Conservation (phyloP, 179 eudicot genomes). For the Spergularia azorica region DNA sequence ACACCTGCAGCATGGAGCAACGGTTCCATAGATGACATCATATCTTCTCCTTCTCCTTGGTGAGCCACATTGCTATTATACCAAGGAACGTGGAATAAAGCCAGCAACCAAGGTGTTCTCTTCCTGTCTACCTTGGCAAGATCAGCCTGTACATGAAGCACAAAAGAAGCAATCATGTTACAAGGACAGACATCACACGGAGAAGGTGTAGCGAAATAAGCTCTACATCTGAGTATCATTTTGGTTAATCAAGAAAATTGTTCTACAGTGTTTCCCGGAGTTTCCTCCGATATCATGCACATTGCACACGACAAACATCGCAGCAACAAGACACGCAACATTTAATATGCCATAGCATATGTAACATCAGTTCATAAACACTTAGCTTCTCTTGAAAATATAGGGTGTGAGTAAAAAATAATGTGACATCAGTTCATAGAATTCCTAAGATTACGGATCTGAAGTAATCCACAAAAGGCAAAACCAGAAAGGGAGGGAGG, state of each 20-base stretch:
- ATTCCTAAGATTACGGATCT: no score
- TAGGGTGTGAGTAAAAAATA: no score
- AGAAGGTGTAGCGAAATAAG: neutral
- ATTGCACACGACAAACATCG: no score
- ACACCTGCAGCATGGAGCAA: slow-evolving; percentile 92
- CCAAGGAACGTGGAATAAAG: slow-evolving; percentile 93
- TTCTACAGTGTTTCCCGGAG: neutral
- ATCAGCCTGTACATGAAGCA: slow-evolving; percentile 59
- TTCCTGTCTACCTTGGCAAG: slow-evolving; percentile 80
- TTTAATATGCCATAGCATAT: no score
- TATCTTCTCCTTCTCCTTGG: slow-evolving; percentile 87
- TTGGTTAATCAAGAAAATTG: slow-evolving; percentile 1
- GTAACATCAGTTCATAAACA: no score
- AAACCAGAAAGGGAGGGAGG: no score
- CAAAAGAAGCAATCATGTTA: slow-evolving; percentile 14
- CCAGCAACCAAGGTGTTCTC: slow-evolving; percentile 91
- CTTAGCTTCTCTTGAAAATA: no score
- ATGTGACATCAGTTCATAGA: no score
- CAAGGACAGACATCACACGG: slow-evolving; percentile 4
- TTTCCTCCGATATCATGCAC: neutral
- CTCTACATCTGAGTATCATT: neutral
- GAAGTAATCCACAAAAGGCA: no score
- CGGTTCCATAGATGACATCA: slow-evolving; percentile 88
- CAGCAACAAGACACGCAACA: no score
- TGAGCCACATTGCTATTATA: slow-evolving; percentile 92